Base-by-base conservation (phyloP, 805 yeast genomes). In the Aciculoconidium aculeatum region DNA sequence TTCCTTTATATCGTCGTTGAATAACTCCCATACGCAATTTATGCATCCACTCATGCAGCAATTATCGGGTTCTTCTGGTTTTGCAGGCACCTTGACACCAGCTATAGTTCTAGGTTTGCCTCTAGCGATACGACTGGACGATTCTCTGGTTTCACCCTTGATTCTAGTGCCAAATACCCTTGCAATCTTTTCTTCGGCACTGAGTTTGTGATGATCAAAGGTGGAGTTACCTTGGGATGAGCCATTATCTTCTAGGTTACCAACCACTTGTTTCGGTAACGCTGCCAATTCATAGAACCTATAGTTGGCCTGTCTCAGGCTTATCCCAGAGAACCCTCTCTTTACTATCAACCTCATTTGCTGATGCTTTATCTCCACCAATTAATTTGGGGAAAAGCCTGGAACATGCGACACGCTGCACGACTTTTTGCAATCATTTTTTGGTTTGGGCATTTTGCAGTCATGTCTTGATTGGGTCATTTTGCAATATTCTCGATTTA, bases 31-130 rank as follows among this genome's bases (percentile, higher is more conserved):
- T 2, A 90, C 97, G 55, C 98, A 90, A 55, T 90, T 87, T 17
- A 85, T 77, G 55, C 98, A 90, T 1, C 98, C 98, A 34, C 92
- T 79, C 95, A 87, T 87, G 55, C 98, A 90, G 54, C 98, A 90
- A 53, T 90, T 87, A 44, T 88, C 95, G 2, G 97, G 97, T 43
- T 85, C 95, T 4, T 59, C 63, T 0, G 98, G 97, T 49, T 69
- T 72, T n/a, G 72, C 75, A 3, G 96, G 95, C 0, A 90, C 94
- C 6, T 50, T 53, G 0, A 92, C 64, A 0, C 96, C 96, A 1
- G 57, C 67, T 5, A 65, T 56, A 7, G 46, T 37, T 21, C 47
- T 45, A 0, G 69, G 58, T 26, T 63, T 52, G 4, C 67, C 67
- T 34, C 62, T 35, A 7, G 42, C 34, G 9, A 57, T 34, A 31